Conservation (phyloP, 352 stramenopile species). For the Phytopythium vexans region DNA sequence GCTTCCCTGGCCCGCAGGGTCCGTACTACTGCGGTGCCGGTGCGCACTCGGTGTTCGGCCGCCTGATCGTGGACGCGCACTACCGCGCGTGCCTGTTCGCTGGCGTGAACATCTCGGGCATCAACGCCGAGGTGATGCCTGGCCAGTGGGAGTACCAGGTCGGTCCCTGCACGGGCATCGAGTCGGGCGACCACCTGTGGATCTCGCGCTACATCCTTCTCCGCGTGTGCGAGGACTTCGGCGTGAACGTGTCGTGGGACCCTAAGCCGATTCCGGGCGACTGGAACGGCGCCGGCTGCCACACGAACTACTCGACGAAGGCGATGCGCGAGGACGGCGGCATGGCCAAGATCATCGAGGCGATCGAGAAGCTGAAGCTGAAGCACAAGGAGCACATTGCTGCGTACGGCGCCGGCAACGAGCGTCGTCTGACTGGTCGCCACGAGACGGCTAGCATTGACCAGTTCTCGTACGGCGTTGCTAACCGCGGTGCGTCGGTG, state of each 20-base stretch:
- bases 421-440: slow-evolving; percentile 94
- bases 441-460: slow-evolving; percentile 97
- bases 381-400: slow-evolving; percentile 98
- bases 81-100: slow-evolving; percentile 96
- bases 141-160: slow-evolving; percentile 98
- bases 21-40: slow-evolving; percentile 94
- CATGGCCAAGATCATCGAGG: slow-evolving; percentile 93
- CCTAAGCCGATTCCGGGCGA: slow-evolving; percentile 98
- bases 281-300: slow-evolving; percentile 96
- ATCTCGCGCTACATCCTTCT: slow-evolving; percentile 97
- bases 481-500: slow-evolving; percentile 94
- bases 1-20: slow-evolving; percentile 87
- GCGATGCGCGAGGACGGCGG: slow-evolving; percentile 94
- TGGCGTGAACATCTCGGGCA: slow-evolving; percentile 94
- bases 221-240: slow-evolving; percentile 96
- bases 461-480: slow-evolving; percentile 96
- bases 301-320: slow-evolving; percentile 97
- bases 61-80: slow-evolving; percentile 93
- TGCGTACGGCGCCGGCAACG: slow-evolving; percentile 96
- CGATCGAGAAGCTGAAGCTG: slow-evolving; percentile 96
- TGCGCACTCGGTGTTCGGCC: slow-evolving; percentile 95
- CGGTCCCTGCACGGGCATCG: slow-evolving; percentile 95
- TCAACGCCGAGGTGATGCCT: slow-evolving; percentile 98
- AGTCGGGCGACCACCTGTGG: slow-evolving; percentile 95
- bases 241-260: slow-evolving; percentile 96